Conservation (phyloP, 495 filamentous ascomycete genomes). For the Jackrogersella minutella region DNA sequence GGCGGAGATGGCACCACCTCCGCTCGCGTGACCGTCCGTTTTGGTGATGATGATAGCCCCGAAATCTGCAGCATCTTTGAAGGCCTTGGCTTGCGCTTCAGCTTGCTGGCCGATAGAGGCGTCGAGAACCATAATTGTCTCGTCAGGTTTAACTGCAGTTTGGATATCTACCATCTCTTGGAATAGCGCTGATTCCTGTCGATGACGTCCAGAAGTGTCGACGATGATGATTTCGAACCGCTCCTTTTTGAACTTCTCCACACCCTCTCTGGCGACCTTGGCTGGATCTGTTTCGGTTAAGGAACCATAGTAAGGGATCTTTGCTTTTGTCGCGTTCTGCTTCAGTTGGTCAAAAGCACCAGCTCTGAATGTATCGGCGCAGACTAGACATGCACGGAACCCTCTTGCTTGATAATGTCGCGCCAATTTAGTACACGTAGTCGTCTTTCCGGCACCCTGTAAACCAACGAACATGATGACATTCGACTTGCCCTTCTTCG, state of each 20-base stretch:
- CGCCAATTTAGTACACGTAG: slow-evolving; percentile 96
- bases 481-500: slow-evolving; percentile 94
- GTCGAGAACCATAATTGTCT: slow-evolving; percentile 98
- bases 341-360: slow-evolving; percentile 99
- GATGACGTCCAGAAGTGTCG: slow-evolving; percentile 92
- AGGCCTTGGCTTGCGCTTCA: slow-evolving; percentile 91
- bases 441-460: slow-evolving; percentile 97
- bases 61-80: slow-evolving; percentile 97
- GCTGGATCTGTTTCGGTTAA: slow-evolving; percentile 96
- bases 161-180: slow-evolving; percentile 99
- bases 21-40: slow-evolving; percentile 93
- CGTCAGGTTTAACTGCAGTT: slow-evolving; percentile 86
- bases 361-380: slow-evolving; percentile 97
- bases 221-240: slow-evolving; percentile 98
- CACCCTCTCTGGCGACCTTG: slow-evolving; percentile 89
- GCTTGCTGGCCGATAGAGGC: slow-evolving; percentile 95
- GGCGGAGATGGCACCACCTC: slow-evolving; percentile 97
- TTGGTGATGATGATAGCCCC: slow-evolving; percentile 99
- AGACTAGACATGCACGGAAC: slow-evolving; percentile 94
- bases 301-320: slow-evolving; percentile 97
- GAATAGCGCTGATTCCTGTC: slow-evolving; percentile 94
- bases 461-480: slow-evolving; percentile 99
- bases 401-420: slow-evolving; percentile 93
- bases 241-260: slow-evolving; percentile 99
- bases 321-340: slow-evolving; percentile 97